Evolutionary conservation across 495 filamentous ascomycete genomes (phyloP), one percentile per base, ranked within the genome.

Genomic region (Aspergillus heteromorphus): DNA sequence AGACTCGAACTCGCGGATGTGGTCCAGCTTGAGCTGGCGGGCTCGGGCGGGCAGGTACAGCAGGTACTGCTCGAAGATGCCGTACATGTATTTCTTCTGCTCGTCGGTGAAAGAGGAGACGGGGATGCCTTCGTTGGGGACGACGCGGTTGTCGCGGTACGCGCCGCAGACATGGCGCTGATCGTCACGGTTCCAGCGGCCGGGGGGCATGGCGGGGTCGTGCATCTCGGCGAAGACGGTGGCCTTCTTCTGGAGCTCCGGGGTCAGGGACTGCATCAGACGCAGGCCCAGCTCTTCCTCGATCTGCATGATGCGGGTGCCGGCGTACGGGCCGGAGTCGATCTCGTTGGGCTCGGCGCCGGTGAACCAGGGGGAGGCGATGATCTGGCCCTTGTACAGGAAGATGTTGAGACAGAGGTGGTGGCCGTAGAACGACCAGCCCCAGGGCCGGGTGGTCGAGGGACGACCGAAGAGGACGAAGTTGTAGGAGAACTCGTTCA

Each of bases 341-440:
- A 91, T 86, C 55, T 81, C 59, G 49, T 90, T 88, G 0, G 87
- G 87, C 69, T 91, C 87, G 0, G 87, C 87, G 47, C 87, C 87
- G 1, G 83, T 85, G 69, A 91, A 91, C 72, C 82, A 86, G 2
- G 87, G 87, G 10, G 77, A 78, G 13, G 85, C 73, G 21, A 89
- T 68, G 48, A 87, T 79, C 62, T 87, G 83, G 6, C 71, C 66
- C 30, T 67, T 70, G 54, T 81, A 74, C 27, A 88, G 69, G 59
- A 90, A 85, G 34, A 88, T 72, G 63, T 82, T 82, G 19, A 90
- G 71, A 51, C 84, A 88, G 6, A 90, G 73, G 57, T 91, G 87
- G 67, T 91, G 87, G 17, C 87, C 87, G 73, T 87, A 91, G 66
- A 89, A 84, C 0, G 80, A 79, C 65, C 77, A 89, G 27, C 87